Base-by-base conservation (phyloP, 106 monocot species). In the Allium sativum region DNA sequence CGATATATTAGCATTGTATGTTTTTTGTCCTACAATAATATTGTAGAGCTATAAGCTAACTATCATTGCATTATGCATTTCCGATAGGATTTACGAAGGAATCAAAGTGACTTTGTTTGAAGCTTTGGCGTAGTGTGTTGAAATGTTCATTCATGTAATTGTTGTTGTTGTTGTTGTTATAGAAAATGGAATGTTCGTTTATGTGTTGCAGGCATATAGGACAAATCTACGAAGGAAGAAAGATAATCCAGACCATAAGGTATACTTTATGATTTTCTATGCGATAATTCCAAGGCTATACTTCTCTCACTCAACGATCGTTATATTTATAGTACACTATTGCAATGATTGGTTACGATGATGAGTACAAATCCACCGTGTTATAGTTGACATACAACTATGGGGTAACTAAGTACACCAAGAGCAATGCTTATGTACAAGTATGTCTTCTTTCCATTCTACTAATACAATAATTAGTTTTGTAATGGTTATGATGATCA, bases 361-460 rank as follows among this genome's bases (percentile, higher is more conserved):
- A 94, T 47, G 86, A 90, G 48, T 48, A 83, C 54, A 75, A 94
- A 56, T 79, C 90, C 51, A 94, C 94, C 42, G 86, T 94, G 76
- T 48, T 94, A 14, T 89, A 94, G 54, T 71, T 90, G 71, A 94
- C 85, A 68, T 94, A 94, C 65, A 94, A 94, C 64, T 90, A 94
- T 66, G 94, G 75, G 46, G 90, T 94, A 18, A 79, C 86, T 4
- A 89, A 94, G 48, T 94, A 94, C 53, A 84, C 83, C 17, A 90
- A 94, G 62, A 89, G 94, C 74, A 94, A 89, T 75, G 89, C 94
- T n/a, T 93, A 93, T 78, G 93, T 85, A 44, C 93, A 93, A 89
- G 93, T 93, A 15, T 50, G 13, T 15, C 48, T 15, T 1, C 2
- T 15, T 15, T 15, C 15, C 48, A 11, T 50, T 50, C 48, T 7